phyloP scores from a whole-genome alignment of 768 basidiomycete genomes.

The Chalciporus pseudorubinellus region DNA sequence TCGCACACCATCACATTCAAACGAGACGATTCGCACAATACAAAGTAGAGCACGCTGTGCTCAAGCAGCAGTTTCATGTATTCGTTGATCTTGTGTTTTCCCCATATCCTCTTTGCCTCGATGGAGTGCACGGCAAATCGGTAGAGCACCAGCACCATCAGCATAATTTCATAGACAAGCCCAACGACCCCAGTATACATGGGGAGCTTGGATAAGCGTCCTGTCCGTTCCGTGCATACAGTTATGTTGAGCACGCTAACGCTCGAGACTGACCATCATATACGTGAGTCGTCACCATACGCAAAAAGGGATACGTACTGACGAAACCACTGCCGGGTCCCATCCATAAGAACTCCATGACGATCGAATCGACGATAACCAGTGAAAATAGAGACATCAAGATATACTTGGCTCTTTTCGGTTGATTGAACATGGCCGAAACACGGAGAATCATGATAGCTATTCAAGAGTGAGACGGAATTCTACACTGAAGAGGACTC shows the following conservation, averaged over 20 bases:
- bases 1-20: background rate
- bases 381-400: slow-evolving; percentile 4
- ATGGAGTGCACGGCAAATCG: slow-evolving; percentile 6
- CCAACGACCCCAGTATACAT: slow-evolving; percentile 1
- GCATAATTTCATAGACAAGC: slow-evolving; percentile 4
- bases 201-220: background rate
- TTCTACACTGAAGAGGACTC: too few relatives aligned
- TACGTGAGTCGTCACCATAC: background rate
- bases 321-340: slow-evolving; percentile 2
- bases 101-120: slow-evolving; percentile 1
- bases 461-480: background rate
- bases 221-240: background rate
- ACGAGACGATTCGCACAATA: slow-evolving; percentile 2
- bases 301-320: background rate
- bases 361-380: background rate
- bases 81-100: slow-evolving; percentile 2
- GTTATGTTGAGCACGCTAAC: background rate
- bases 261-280: background rate
- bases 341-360: background rate
- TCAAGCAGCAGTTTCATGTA: slow-evolving; percentile 11
- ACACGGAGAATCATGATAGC: slow-evolving; percentile 17
- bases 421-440: slow-evolving; percentile 12
- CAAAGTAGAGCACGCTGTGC: slow-evolving; percentile 11
- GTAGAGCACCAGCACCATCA: slow-evolving; percentile 6
- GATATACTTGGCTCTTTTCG: background rate